Base-by-base conservation (phyloP, 208 protist genomes). In the Acanthamoeba polyphaga region DNA sequence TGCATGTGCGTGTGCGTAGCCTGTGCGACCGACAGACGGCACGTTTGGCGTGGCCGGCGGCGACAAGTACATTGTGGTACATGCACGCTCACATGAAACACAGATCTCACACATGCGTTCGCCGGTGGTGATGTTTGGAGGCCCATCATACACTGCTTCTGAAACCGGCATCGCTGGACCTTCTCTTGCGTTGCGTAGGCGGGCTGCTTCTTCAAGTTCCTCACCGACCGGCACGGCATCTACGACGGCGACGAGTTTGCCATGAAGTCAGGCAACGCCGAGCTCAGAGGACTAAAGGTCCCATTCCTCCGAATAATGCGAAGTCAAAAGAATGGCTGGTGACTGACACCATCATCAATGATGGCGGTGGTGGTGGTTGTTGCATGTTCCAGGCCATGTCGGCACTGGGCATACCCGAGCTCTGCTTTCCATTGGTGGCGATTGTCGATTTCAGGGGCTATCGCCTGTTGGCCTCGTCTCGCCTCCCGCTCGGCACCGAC, bases 171-270 rank as follows among this genome's bases (percentile, higher is more conserved):
- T 58, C 53, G 53, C 53, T 53, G 27, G 7, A 12, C 8, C 9
- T 49, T 82, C 43, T 29, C 15, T 82, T 49, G 19, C 38, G 17
- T 91, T 91, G 22, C 34, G 55, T 17, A 93, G 89, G 90, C 90
- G 12, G 90, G 90, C 9, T 94, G 90, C 55, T 95, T 96, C 38
- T 96, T 94, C 55, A 96, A 96, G 55, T 96, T 96, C 32, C 62
- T 92, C 13, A 60, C 24, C 22, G 95, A 96, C 38, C n/a, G 32
- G 15, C 84, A 92, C 64, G 93, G 82, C 24, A 70, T 95, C 62
- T 95, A 95, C 51, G 78, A 62, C 32, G 93, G 93, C 62, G 93
- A 89, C 24, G 78, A 95, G 34, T 95, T 92, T 43, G 93, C 93
- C 55, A 95, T 95, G 78, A 92, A 89, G 34, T 62, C 93, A 9